Evolutionary conservation across 805 yeast species (phyloP).

Genomic region (Limtongia smithiae): DNA sequence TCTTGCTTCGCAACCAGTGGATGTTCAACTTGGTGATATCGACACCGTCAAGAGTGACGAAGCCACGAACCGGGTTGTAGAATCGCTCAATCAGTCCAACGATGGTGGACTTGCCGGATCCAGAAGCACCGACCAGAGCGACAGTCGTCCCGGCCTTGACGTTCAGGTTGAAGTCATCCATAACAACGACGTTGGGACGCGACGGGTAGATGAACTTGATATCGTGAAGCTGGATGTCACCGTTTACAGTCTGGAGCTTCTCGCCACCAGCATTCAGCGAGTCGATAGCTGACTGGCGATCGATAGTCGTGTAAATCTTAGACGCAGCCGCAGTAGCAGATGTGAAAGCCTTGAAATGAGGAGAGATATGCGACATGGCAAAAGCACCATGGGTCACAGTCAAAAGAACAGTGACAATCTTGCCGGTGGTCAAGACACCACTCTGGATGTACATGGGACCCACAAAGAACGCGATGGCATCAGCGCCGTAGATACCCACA

Average conservation of each 20-base stretch:
- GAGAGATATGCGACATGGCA: conserved; percentile 42
- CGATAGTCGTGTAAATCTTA: conserved; percentile 42
- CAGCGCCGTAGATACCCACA: conserved; percentile 30
- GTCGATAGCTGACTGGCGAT: conserved; percentile 41
- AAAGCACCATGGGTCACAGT: conserved; percentile 44
- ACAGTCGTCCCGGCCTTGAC: conserved; percentile 88
- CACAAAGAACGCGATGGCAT: conserved; percentile 34
- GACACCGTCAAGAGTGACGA: conserved; percentile 77
- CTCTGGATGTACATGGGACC: conserved; percentile 30
- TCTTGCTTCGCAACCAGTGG: conserved; percentile 65
- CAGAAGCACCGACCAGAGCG: conserved; percentile 94
- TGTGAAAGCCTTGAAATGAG: conserved; percentile 39
- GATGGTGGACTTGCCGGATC: conserved; percentile 92
- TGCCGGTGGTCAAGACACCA: conserved; percentile 28
- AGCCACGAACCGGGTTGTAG: conserved; percentile 73
- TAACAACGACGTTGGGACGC: conserved; percentile 74
- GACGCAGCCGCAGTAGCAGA: conserved; percentile 41
- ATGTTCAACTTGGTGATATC: conserved; percentile 71
- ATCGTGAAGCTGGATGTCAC: conserved; percentile 76
- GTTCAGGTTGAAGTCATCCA: conserved; percentile 68
- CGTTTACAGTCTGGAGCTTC: conserved; percentile 37
- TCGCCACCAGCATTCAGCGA: conserved; percentile 30
- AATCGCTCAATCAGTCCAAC: conserved; percentile 81
- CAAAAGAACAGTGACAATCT: conserved; percentile 31
- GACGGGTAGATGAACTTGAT: conserved; percentile 84